Evolutionary conservation across 805 yeast species (phyloP).

Genomic region (Cyberlindnera xylosilytica): DNA sequence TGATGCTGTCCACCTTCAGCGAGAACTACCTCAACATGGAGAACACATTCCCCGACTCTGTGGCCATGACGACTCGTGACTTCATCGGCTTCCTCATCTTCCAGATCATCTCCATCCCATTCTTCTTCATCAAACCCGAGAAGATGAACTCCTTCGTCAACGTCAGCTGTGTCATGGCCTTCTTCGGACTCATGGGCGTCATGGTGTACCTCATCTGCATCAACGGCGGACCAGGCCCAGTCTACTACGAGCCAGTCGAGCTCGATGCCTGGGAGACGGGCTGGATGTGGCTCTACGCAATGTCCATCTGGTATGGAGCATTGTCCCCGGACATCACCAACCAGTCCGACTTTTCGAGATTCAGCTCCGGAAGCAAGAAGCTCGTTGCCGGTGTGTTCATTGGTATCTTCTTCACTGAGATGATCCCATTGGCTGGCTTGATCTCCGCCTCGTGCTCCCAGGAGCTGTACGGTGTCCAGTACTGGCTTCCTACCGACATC

Average conservation of each 20-base stretch:
- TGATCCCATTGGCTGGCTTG: constrained; percentile 39
- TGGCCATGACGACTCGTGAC: constrained; percentile 39
- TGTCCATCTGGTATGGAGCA: constrained; percentile 39
- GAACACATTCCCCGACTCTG: constrained; percentile 35
- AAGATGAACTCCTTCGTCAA: constrained; percentile 36
- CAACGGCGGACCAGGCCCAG: constrained; percentile 36
- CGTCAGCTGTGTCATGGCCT: constrained; percentile 34
- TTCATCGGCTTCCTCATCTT: constrained; percentile 43
- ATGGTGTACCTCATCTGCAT: constrained; percentile 32
- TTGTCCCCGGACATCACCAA: constrained; percentile 38
- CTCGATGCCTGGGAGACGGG: constrained; percentile 29
- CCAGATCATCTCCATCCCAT: constrained; percentile 40
- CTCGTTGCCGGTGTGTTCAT: constrained; percentile 30
- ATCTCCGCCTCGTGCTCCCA: constrained; percentile 34
- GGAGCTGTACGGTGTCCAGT: constrained; percentile 33
- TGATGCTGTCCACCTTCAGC: constrained; percentile 36
- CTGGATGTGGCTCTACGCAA: constrained; percentile 41
- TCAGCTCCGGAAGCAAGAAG: constrained; percentile 29
- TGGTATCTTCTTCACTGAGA: constrained; percentile 35
- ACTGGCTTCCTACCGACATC: constrained; percentile 39
- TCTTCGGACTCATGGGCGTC: constrained; percentile 40
- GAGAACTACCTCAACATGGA: constrained; percentile 33
- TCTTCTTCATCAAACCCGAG: constrained; percentile 43
- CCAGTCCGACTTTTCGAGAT: constrained; percentile 40
- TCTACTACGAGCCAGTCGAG: constrained; percentile 27